Conservation (phyloP, 148 eudicot species). For the Heliamphora exappendiculata region DNA sequence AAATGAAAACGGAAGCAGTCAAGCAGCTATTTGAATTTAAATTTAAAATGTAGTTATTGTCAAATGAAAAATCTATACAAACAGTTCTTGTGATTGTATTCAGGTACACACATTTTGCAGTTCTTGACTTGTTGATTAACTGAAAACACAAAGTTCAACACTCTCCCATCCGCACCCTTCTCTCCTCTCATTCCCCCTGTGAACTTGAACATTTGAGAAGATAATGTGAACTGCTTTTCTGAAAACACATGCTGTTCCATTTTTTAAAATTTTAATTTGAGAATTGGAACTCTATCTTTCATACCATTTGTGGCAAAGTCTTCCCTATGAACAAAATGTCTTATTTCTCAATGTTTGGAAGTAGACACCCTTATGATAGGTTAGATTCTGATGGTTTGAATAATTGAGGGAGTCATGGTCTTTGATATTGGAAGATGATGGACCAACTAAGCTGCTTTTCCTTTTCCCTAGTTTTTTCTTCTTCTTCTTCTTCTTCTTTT, state of each 20-base stretch:
- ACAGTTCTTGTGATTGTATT: background rate
- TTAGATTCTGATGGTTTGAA: background rate
- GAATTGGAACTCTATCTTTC: background rate
- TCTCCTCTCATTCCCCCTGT: background rate
- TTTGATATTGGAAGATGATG: background rate
- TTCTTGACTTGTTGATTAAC: background rate
- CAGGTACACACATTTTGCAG: background rate
- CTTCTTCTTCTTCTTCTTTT: too few species aligned
- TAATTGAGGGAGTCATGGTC: background rate
- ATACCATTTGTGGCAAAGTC: background rate
- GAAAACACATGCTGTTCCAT: background rate
- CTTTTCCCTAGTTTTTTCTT: background rate
- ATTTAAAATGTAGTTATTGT: too few species aligned
- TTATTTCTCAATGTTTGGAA: background rate
- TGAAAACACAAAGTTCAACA: background rate
- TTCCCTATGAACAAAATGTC: background rate
- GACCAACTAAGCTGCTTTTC: background rate
- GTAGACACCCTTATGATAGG: background rate
- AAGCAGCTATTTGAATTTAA: too few species aligned
- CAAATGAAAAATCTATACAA: too few species aligned
- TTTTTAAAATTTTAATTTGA: background rate
- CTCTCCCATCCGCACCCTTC: background rate
- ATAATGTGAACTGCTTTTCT: background rate
- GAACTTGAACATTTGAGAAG: background rate
- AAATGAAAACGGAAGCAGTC: too few species aligned